phyloP scores from a whole-genome alignment of 2,329 filamentous ascomycete species.

The Cordyceps fumosorosea region DNA sequence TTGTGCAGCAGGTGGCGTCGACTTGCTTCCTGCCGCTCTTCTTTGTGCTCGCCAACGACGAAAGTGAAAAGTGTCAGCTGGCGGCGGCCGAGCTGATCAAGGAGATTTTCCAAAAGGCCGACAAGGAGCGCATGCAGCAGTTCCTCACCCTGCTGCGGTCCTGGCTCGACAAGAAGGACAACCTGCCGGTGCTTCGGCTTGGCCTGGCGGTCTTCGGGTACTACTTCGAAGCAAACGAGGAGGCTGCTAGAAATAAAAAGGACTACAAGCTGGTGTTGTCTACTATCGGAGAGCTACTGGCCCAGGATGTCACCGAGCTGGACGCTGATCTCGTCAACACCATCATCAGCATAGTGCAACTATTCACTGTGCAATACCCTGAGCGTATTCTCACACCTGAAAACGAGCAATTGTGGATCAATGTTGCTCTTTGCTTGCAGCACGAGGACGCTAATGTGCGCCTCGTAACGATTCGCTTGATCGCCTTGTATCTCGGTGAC shows the following conservation, averaged over 20 bases:
- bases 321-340: conserved; percentile 71
- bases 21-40: conserved; percentile 83
- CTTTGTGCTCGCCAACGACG: conserved; percentile 81
- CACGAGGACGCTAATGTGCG: conserved; percentile 71
- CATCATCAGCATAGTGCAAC: conserved; percentile 61
- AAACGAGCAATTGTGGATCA: conserved; percentile 62
- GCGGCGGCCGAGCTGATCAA: conserved; percentile 75
- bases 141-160: conserved; percentile 65
- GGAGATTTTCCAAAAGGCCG: conserved; percentile 71
- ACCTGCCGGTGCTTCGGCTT: conserved; percentile 62
- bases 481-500: conserved; percentile 73
- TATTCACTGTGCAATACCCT: conserved; percentile 62
- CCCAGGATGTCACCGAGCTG: conserved; percentile 42
- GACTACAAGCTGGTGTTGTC: conserved; percentile 59
- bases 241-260: conserved; percentile 53
- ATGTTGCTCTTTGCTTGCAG: conserved; percentile 61
- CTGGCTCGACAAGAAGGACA: conserved; percentile 72
- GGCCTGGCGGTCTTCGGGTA: conserved; percentile 76
- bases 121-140: conserved; percentile 62
- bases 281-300: conserved; percentile 47
- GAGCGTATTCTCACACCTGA: conserved; percentile 53
- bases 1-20: conserved; percentile 73
- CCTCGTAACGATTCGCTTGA: conserved; percentile 64
- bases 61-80: conserved; percentile 75
- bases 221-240: conserved; percentile 67